These are phyloP conservation scores for Daedaleopsis sinensis DNA, from an alignment of 768 basidiomycete species.

Conservation along the genomic window DNA sequence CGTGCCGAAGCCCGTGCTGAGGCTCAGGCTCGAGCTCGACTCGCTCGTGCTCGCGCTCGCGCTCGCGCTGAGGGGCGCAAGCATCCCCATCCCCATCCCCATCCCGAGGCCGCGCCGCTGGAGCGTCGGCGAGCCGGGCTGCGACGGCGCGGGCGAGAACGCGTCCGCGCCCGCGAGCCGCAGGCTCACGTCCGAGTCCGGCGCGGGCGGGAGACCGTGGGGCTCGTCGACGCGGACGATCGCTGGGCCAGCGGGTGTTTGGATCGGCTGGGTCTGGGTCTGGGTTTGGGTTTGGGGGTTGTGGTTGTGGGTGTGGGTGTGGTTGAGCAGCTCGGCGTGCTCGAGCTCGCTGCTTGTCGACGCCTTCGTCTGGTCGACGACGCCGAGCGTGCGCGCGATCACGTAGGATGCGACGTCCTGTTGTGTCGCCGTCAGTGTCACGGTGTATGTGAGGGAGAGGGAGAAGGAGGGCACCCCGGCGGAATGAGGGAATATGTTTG, in stretches of 20 bases:
- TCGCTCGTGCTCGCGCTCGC: not conserved
- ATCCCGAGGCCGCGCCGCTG: constrained; percentile 24
- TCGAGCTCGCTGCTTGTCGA: constrained; percentile 52
- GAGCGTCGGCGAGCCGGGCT: constrained; percentile 65
- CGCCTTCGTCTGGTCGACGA: constrained; percentile 74
- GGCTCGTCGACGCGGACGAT: no score
- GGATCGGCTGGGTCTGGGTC: constrained; percentile 12
- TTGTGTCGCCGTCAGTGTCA: not conserved
- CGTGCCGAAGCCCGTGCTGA: not conserved
- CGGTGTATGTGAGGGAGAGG: not conserved
- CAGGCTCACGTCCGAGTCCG: constrained; percentile 40
- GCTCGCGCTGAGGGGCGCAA: no score
- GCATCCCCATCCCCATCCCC: no score
- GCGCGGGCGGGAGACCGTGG: no score
- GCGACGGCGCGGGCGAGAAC: constrained; percentile 71
- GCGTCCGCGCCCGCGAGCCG: constrained; percentile 71
- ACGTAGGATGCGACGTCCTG: constrained; percentile 83
- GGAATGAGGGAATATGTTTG: no score
- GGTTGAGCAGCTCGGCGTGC: not conserved
- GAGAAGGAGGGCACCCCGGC: not conserved
- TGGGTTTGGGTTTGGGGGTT: no score
- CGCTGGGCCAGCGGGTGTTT: no score
- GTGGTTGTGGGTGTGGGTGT: no score
- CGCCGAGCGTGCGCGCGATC: constrained; percentile 80
- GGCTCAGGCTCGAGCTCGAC: constrained; percentile 1